Base-by-base conservation (phyloP, 495 filamentous ascomycete species). In the Lasiosphaeria miniovina region DNA sequence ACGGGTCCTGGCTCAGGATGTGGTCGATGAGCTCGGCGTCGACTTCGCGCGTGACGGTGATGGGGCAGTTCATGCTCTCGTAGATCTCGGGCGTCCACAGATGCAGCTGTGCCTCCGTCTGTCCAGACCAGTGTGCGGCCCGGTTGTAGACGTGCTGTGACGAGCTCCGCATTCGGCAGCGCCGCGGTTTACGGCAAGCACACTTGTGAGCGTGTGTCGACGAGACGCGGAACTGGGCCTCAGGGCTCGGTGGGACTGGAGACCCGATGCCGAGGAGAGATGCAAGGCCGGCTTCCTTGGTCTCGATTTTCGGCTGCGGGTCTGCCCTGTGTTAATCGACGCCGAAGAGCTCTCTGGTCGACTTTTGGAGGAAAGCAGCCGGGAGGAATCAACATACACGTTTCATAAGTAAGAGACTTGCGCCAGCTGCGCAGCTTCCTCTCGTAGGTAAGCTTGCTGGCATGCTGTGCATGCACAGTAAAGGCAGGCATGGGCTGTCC, bases 51-150 rank as follows among this genome's bases (percentile, higher is more conserved):
- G 54, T 64, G 14, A 67, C 36, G 48, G 61, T 67, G 9, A 62
- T 34, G n/a, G 65, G 65, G 41, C 55, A 59, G 59, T 57, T 64
- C 34, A 64, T 57, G 43, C 38, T 64, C 31, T 62, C 55, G 61
- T 67, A 67, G 52, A 67, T 67, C 59, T 67, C 65, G 24, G 65
- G 65, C 24, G 65, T 64, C 65, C 65, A 67, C 14, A 67, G 59
- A 45, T 67, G 65, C 31, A 67, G 61, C 45, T 64, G 61, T 6
- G 65, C 65, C 49, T 67, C 65, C 1, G 65, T 64, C 46, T 67
- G 61, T 7, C 65, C 61, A 4, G 59, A 57, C 65, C 59, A 67
- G 61, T 64, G 61, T 17, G 61, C 61, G 14, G 65, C 51, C 34
- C 61, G 56, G 65, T 67, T 46, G 54, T 67, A 67, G 4, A 48